These are phyloP conservation scores for Beauveria rudraprayagi DNA, from an alignment of 2,329 filamentous ascomycete species.

Conservation along the genomic window DNA sequence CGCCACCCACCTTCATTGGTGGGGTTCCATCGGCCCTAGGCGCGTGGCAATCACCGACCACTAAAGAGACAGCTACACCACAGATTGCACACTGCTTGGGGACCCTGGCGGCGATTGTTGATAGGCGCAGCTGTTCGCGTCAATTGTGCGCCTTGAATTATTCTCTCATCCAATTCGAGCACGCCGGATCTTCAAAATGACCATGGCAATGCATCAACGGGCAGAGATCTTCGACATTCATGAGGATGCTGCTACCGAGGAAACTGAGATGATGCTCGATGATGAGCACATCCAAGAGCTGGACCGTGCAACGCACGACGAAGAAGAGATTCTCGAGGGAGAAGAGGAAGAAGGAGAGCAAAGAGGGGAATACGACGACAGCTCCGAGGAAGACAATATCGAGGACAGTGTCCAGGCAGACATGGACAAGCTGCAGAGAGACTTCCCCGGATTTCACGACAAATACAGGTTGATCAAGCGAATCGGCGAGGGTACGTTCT, in stretches of 20 bases:
- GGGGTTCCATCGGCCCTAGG: neutral
- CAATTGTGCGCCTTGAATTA: neutral
- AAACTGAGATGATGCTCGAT: constrained; percentile 43
- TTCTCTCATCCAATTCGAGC: constrained; percentile 9
- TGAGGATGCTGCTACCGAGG: constrained; percentile 41
- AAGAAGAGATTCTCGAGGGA: constrained; percentile 22
- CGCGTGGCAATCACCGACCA: constrained; percentile 4
- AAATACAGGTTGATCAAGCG: constrained; percentile 88
- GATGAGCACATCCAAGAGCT: constrained; percentile 24
- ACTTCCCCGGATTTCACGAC: constrained; percentile 75
- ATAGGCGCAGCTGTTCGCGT: neutral
- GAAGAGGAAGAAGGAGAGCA: constrained; percentile 28
- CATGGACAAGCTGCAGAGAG: constrained; percentile 75
- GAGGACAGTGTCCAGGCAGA: constrained; percentile 69
- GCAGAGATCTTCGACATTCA: constrained; percentile 38
- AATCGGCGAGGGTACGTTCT: constrained; percentile 78
- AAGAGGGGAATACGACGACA: constrained; percentile 33
- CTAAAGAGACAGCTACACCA: neutral
- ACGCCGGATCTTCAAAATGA: constrained; percentile 15
- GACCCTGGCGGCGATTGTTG: neutral
- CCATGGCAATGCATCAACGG: constrained; percentile 18
- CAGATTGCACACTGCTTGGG: neutral
- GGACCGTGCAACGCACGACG: constrained; percentile 17
- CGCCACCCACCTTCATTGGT: constrained; percentile 7
- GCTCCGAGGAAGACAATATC: constrained; percentile 53